Evolutionary conservation across 768 basidiomycete genomes (phyloP), one percentile per base, ranked within the genome.

Genomic region (Psilocybe azurescens): DNA sequence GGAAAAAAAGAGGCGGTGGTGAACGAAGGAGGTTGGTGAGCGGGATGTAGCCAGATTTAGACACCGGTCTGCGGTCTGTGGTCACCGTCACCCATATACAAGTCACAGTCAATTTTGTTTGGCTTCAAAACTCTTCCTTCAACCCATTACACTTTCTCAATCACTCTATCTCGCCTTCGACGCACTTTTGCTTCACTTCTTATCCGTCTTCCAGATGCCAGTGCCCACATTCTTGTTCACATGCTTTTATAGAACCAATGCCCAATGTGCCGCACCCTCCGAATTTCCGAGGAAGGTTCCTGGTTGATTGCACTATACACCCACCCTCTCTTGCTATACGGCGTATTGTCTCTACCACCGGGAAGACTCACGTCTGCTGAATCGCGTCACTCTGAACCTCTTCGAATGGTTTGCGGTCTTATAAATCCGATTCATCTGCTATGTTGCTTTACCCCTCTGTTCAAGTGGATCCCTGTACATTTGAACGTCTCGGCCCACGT

Each of bases 51-150:
- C 65, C 54, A 47, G 56, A 67, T 63, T 61, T 67, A 59, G 62
- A 56, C 61, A 20, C 53, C 64, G 29, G 47, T 20, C 47, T 58
- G 59, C 65, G 61, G 62, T 61, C 50, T 46, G 56, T 53, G 13
- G 69, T 67, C 65, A 65, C 67, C 67, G 67, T 68, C 67, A 70
- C 69, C 54, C 49, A 44, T 60, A 36, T 11, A 11, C 56, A 61
- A 47, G 65, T 65, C 65, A 64, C 65, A 59, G 50, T 32, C 41
- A 44, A 50, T 47, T 56, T 44, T 41, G 16, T 46, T 58, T 36
- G 18, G 47, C 33, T 53, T 30, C 39, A 53, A 39, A 50, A n/a
- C 58, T 54, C 28, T 55, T 48, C 47, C 53, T 55, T 36, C n/a
- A 14, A 32, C 48, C 46, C 51, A 56, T 14, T n/a, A 53, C 18